Conservation (phyloP, 495 filamentous ascomycete species). For the Neurospora tetrasperma region DNA sequence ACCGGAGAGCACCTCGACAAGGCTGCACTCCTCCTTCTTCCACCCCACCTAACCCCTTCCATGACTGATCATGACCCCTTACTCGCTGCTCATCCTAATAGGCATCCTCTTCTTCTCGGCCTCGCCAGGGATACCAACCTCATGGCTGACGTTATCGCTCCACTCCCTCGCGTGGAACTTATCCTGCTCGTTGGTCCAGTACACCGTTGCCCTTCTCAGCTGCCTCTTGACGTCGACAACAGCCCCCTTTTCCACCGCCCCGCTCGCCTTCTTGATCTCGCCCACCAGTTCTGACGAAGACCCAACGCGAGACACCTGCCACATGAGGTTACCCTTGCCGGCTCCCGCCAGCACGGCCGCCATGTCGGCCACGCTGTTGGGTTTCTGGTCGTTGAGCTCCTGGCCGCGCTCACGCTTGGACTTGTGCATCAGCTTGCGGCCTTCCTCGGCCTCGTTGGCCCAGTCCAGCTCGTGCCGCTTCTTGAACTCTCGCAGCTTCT, state of each 20-base stretch:
- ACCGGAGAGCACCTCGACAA: not conserved
- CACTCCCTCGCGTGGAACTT: constrained; percentile 55
- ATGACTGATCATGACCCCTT: not conserved
- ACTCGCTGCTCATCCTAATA: not conserved
- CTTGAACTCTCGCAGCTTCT: constrained; percentile 74
- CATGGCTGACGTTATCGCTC: constrained; percentile 58
- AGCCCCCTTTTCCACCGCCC: constrained; percentile 11
- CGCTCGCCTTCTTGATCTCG: constrained; percentile 14
- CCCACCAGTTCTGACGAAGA: constrained; percentile 23
- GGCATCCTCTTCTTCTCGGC: constrained; percentile 14
- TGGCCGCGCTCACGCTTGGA: constrained; percentile 46
- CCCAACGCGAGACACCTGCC: constrained; percentile 22
- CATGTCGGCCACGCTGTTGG: constrained; percentile 79
- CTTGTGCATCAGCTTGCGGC: constrained; percentile 36
- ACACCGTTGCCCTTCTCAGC: constrained; percentile 38
- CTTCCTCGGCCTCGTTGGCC: constrained; percentile 28
- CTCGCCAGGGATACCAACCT: constrained; percentile 24
- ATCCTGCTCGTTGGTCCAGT: constrained; percentile 62
- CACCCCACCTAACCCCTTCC: not conserved
- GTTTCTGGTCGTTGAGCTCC: constrained; percentile 74
- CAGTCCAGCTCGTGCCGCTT: constrained; percentile 57
- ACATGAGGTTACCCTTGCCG: constrained; percentile 38
- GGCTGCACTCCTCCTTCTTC: not conserved
- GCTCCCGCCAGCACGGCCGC: constrained; percentile 58
- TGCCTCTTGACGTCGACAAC: constrained; percentile 11